Evolutionary conservation across 2,329 filamentous ascomycete species (phyloP), one percentile per base, ranked within the genome.

Genomic region (Tolypocladium paradoxum): DNA sequence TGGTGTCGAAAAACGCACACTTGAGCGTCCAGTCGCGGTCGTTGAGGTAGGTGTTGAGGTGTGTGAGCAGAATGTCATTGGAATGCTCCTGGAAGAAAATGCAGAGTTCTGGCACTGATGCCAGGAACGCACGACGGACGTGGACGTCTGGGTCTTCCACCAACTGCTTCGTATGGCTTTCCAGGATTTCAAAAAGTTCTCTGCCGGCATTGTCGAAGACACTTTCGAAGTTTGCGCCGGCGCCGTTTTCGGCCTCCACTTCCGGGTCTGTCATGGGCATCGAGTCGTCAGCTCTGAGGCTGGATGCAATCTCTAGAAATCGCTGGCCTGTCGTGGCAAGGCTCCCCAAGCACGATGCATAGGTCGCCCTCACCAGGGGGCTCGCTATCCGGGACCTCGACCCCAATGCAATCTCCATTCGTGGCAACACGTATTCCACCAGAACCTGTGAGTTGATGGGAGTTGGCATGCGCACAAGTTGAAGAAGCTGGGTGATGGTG

Each of bases 11-110:
- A 65, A 97, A 97, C 3, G 92, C 90, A 62, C 90, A 96, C 68
- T 96, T 96, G 34, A 99, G 73, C 67, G 90, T 90, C 93, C 93
- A 99, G 66, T 99, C 91, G 43, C 87, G 83, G 62, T 97, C 93
- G 60, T 99, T 99, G 9, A 99, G 73, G 62, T 99, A 99, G 0
- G 93, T 99, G 64, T 97, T 97, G 31, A 99, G 75, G 70, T 99
- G 93, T 34, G 90, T 95, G 24, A 99, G 74, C 18, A 99, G 84
- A n/a, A 99, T 89, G 64, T 99, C 93, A 66, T 95, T 96, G 1
- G 92, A 87, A 63, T 90, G 87, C n/a, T 85, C 80, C 56, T 88
- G 91, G 60, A 99, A 97, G 69, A 99, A 97, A 59, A 96, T 83
- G 65, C 93, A 99, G 1, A 99, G 76, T 57, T 90, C 88, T 0